Base-by-base conservation (phyloP, 2,329 filamentous ascomycete species). In the Talaromyces sp. region DNA sequence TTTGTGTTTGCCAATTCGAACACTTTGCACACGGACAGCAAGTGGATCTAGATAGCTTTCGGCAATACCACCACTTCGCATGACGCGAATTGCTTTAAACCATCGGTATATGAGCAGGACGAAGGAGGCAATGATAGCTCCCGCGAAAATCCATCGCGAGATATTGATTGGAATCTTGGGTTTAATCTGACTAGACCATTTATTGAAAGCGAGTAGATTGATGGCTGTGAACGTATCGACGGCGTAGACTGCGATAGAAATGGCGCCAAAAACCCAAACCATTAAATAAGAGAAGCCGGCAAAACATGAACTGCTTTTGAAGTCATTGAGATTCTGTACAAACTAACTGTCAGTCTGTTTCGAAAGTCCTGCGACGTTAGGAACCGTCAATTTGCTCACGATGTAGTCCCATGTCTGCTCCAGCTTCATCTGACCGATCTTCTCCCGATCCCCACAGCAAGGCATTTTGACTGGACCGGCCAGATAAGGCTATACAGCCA, bases 401-500 rank as follows among this genome's bases (percentile, higher is more conserved):
- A 97, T 92, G 72, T 92, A 96, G 68, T 92, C 89, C 93, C 93
- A 97, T 80, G 91, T 89, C 77, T 94, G 90, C 75, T 97, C 93
- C 60, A 89, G 86, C 62, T 84, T 81, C 62, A 93, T 82, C 62
- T 87, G 81, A 64, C 80, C 81, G 69, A 79, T 72, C 70, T 88
- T 88, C 62, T 76, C 73, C 64, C 75, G 68, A 62, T 85, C 82
- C 63, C 84, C 82, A 65, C 83, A 78, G 69, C 86, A 89, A 65
- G 82, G 80, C 88, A 91, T 91, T 52, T 68, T 62, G 58, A 58
- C 67, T 65, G 66, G 69, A 48, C 68, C 69, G 61, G 69, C 66
- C 68, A 70, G 68, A 53, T 33, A 53, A 17, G 40, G 48, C 54
- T 56, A 41, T 22, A 31, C 9, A 50, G 43, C 43, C 35, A 33